phyloP scores from a whole-genome alignment of 78 protist genomes.

The Speleostelium caveatum region DNA sequence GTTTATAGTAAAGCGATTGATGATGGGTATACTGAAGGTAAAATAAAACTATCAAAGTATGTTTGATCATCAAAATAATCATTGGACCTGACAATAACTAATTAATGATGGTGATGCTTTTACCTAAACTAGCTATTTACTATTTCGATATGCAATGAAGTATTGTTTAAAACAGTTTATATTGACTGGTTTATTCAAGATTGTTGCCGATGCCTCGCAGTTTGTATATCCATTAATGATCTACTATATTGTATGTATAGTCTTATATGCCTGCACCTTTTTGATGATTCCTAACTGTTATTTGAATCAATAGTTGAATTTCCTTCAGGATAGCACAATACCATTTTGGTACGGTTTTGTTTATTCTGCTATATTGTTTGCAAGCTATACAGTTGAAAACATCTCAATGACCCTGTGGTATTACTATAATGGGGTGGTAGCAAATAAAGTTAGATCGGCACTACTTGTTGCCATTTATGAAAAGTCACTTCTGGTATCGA shows the following conservation, averaged over 20 bases:
- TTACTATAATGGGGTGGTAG: not conserved
- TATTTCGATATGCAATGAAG: too few relatives aligned
- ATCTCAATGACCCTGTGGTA: not conserved
- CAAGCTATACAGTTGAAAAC: not conserved
- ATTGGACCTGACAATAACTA: not conserved
- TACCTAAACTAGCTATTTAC: too few relatives aligned
- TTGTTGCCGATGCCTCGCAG: not conserved
- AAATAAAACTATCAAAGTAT: too few relatives aligned
- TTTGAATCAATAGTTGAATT: not conserved
- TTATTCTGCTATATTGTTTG: not conserved
- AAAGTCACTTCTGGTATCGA: slow-evolving; percentile 13
- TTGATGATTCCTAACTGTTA: not conserved
- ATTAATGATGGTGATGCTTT: too few relatives aligned
- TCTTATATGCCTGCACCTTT: not conserved
- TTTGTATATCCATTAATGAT: slow-evolving; percentile 33
- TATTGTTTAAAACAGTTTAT: too few relatives aligned
- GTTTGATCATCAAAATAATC: not conserved
- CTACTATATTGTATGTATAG: slow-evolving; percentile 19
- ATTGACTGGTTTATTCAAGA: not conserved
- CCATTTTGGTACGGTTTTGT: slow-evolving; percentile 31
- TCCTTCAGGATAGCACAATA: slow-evolving; percentile 3
- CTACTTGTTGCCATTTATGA: slow-evolving; percentile 17
- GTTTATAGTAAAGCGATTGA: not conserved
- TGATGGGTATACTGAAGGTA: not conserved
- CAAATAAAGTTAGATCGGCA: slow-evolving; percentile 1